phyloP scores from a whole-genome alignment of 2,329 filamentous ascomycete species.

The Aspergillus ruber region DNA sequence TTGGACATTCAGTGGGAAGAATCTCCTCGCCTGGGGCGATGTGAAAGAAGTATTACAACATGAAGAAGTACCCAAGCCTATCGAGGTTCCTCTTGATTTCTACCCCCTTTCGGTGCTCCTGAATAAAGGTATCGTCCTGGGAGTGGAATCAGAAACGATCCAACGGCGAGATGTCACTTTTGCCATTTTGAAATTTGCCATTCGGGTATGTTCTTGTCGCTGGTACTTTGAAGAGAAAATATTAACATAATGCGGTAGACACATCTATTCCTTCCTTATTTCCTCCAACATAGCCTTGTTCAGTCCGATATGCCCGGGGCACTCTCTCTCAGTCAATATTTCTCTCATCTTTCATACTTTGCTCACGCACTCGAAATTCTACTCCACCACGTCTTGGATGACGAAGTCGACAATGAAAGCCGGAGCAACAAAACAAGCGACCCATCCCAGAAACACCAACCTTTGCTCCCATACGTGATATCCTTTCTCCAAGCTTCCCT shows the following conservation, averaged over 20 bases:
- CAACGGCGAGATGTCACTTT: constrained; percentile 88
- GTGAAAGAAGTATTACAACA: constrained; percentile 75
- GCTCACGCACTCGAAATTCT: constrained; percentile 87
- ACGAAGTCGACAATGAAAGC: constrained; percentile 69
- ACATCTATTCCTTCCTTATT: constrained; percentile 83
- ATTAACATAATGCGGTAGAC: constrained; percentile 53
- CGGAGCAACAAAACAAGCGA: constrained; percentile 22
- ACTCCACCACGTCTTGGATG: constrained; percentile 86
- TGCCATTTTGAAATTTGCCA: constrained; percentile 80
- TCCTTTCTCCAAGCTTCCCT: constrained; percentile 65
- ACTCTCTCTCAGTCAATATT: constrained; percentile 73
- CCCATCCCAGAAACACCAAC: constrained; percentile 19
- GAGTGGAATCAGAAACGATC: constrained; percentile 87
- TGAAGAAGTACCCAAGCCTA: constrained; percentile 65
- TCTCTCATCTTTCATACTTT: constrained; percentile 83
- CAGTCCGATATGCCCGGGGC: constrained; percentile 74
- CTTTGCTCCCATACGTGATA: constrained; percentile 46
- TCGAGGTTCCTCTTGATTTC: constrained; percentile 83
- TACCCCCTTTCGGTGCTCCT: constrained; percentile 84
- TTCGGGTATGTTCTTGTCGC: constrained; percentile 58
- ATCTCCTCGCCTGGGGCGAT: constrained; percentile 83
- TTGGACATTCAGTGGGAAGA: constrained; percentile 87
- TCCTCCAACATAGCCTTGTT: constrained; percentile 72
- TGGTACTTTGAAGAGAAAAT: background rate
- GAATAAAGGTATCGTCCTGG: constrained; percentile 84